phyloP scores from a whole-genome alignment of 2,329 filamentous ascomycete species.

The Myriosclerotinia curreyana region DNA sequence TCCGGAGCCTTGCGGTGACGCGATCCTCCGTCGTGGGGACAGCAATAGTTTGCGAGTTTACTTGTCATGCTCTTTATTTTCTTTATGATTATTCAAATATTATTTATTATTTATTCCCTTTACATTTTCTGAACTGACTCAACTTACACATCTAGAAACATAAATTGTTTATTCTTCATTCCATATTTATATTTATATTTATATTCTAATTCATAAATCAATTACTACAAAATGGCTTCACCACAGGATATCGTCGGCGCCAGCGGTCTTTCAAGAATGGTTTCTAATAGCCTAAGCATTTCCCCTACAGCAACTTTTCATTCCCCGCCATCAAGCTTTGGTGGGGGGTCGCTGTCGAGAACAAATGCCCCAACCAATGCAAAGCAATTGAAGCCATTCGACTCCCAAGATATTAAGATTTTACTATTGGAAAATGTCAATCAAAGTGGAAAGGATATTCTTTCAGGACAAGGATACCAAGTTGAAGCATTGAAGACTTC shows the following conservation, averaged over 20 bases:
- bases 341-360: slow-evolving; percentile 45
- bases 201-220: neutral
- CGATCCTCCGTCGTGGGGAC: neutral
- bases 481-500: slow-evolving; percentile 89
- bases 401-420: slow-evolving; percentile 94
- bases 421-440: slow-evolving; percentile 96
- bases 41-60: slow-evolving; percentile 18
- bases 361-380: slow-evolving; percentile 43
- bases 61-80: neutral
- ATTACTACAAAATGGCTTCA: slow-evolving; percentile 22
- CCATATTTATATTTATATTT: neutral
- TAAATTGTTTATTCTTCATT: slow-evolving; percentile 7
- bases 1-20: slow-evolving; percentile 15
- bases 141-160: slow-evolving; percentile 15
- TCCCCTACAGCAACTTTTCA: slow-evolving; percentile 73
- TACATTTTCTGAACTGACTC: slow-evolving; percentile 10
- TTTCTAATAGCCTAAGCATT: slow-evolving; percentile 61
- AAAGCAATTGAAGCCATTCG: slow-evolving; percentile 92
- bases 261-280: slow-evolving; percentile 41
- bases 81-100: no score
- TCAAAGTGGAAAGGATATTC: slow-evolving; percentile 77
- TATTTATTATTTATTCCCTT: no score
- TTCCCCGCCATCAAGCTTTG: slow-evolving; percentile 66
- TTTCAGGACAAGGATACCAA: slow-evolving; percentile 86
- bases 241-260: slow-evolving; percentile 48